phyloP scores from a whole-genome alignment of 352 stramenopile species.

The Phytophthora tubulina region DNA sequence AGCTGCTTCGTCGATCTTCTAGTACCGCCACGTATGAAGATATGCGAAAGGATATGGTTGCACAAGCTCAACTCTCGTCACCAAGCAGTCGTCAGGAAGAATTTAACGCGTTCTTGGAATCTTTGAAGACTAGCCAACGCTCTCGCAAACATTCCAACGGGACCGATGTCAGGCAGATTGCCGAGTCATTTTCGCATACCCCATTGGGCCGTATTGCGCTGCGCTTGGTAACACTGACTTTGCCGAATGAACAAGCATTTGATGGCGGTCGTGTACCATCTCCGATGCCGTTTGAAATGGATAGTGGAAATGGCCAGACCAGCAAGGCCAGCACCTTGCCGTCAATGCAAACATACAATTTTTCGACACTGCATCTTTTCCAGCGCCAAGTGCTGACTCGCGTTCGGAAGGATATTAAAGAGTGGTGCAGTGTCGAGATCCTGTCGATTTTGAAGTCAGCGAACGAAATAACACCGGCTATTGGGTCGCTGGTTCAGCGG shows the following conservation, averaged over 20 bases:
- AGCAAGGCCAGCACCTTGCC: conserved; percentile 28
- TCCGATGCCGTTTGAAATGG: conserved; percentile 68
- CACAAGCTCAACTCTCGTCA: conserved; percentile 33
- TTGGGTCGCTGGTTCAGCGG: conserved; percentile 71
- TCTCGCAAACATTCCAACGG: conserved; percentile 19
- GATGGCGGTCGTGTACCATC: conserved; percentile 49
- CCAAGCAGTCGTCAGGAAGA: conserved; percentile 42
- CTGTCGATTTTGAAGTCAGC: conserved; percentile 76
- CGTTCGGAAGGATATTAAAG: conserved; percentile 79
- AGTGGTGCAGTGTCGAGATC: conserved; percentile 88
- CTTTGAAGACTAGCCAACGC: conserved; percentile 37
- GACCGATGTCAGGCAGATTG: conserved; percentile 54
- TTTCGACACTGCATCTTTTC: conserved; percentile 76
- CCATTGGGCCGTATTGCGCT: conserved; percentile 63
- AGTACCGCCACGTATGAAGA: conserved; percentile 68
- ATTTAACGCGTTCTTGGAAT: conserved; percentile 53
- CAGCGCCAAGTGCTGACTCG: conserved; percentile 77
- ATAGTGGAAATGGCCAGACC: conserved; percentile 39
- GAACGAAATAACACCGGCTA: conserved; percentile 71
- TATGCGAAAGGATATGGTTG: conserved; percentile 42
- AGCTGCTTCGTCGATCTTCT: conserved; percentile 47
- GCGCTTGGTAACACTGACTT: conserved; percentile 79
- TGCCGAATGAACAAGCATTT: conserved; percentile 78
- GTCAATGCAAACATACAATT: conserved; percentile 52
- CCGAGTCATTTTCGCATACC: conserved; percentile 60